These are phyloP conservation scores for Diaporthe aspalathi DNA, from an alignment of 2,329 filamentous ascomycete species.

Conservation along the genomic window DNA sequence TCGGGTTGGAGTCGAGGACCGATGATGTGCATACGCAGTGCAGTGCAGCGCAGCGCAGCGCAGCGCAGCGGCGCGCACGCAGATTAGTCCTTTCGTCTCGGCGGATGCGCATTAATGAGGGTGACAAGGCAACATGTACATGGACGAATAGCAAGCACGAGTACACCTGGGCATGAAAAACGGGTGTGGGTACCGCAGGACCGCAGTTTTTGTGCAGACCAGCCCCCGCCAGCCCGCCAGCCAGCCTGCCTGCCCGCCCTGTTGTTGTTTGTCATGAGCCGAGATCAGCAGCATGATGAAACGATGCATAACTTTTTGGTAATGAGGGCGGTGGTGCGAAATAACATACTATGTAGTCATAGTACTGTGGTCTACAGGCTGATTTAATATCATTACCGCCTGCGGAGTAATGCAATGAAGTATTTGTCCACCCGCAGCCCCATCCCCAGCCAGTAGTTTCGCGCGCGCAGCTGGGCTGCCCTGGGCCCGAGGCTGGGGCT, in stretches of 20 bases:
- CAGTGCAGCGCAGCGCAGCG: no score
- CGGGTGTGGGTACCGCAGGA: not conserved
- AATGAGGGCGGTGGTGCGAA: no score
- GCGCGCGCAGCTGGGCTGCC: no score
- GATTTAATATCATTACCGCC: not conserved
- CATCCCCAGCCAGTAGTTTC: not conserved
- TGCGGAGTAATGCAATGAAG: not conserved
- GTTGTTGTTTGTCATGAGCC: slow-evolving; percentile 13
- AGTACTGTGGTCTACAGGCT: slow-evolving; percentile 10
- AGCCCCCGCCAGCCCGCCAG: not conserved
- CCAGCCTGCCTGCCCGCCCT: not conserved
- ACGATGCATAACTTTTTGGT: slow-evolving; percentile 8
- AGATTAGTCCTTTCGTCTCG: slow-evolving; percentile 12
- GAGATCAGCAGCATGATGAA: slow-evolving; percentile 30
- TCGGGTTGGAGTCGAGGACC: slow-evolving; percentile 11
- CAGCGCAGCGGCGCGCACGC: no score
- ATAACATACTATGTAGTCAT: no score
- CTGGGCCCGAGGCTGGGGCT: no score
- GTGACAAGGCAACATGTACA: not conserved
- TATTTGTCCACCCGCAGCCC: not conserved
- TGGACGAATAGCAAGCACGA: not conserved
- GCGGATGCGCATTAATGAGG: slow-evolving; percentile 6
- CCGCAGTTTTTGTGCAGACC: slow-evolving; percentile 6
- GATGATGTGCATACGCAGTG: slow-evolving; percentile 18
- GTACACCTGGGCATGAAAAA: not conserved